Percentiles rank a stretch among this genome's conserved stretches.
These are phyloP conservation scores for Pythium grandisporangium DNA, from an alignment of 352 stramenopile genomes.

Conservation along the genomic window DNA sequence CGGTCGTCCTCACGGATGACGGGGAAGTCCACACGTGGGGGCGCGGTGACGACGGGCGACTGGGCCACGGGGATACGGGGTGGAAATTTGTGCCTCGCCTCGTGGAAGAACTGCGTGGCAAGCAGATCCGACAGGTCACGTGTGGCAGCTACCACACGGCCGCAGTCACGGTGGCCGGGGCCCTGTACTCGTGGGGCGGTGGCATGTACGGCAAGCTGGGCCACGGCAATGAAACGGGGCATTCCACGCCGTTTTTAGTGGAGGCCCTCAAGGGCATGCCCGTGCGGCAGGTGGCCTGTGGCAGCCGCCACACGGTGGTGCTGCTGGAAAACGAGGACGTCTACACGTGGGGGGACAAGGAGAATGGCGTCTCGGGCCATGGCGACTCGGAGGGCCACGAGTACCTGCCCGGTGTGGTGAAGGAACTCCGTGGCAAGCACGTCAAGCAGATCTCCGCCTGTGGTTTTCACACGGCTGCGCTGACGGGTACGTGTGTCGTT, in stretches of 20 bases:
- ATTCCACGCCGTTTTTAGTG: constrained; percentile 91
- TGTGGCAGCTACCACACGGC: constrained; percentile 96
- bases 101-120: constrained; percentile 86
- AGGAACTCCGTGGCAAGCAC: constrained; percentile 78
- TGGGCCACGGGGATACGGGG: constrained; percentile 92
- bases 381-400: constrained; percentile 94
- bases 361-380: constrained; percentile 94
- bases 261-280: constrained; percentile 88
- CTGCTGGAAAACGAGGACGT: constrained; percentile 84
- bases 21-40: constrained; percentile 88
- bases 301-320: constrained; percentile 91
- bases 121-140: constrained; percentile 89
- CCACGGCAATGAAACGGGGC: constrained; percentile 90
- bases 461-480: constrained; percentile 77
- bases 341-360: constrained; percentile 94
- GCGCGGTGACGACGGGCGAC: constrained; percentile 77
- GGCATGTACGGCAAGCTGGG: constrained; percentile 95
- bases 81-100: constrained; percentile 97
- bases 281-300: constrained; percentile 92
- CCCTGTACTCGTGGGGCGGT: constrained; percentile 92
- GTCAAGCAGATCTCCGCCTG: constrained; percentile 88
- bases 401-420: constrained; percentile 88
- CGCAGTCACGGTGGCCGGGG: constrained; percentile 89
- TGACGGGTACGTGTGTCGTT: constrained; percentile 29
- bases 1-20: constrained; percentile 83